Conservation (phyloP, 495 filamentous ascomycete species). For the Eremomyces bilateralis region DNA sequence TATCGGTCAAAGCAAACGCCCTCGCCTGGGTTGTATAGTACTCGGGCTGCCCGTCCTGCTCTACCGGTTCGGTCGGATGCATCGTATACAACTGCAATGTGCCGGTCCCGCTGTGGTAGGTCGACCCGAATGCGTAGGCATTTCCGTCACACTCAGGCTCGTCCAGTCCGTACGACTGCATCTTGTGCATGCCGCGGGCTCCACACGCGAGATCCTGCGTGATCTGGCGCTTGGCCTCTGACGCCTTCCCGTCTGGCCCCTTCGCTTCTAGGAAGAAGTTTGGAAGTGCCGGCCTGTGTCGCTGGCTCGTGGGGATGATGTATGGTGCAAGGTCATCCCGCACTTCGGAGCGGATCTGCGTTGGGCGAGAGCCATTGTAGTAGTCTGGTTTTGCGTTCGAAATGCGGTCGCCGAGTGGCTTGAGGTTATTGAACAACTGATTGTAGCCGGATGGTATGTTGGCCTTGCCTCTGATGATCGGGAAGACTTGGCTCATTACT, state of each 20-base stretch:
- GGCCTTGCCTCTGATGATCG: constrained; percentile 12
- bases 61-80: constrained; percentile 11
- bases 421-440: constrained; percentile 15
- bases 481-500: constrained; percentile 14
- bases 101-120: constrained; percentile 14
- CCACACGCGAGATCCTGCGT: constrained; percentile 22
- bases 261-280: constrained; percentile 22
- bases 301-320: constrained; percentile 19
- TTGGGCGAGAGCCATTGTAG: constrained; percentile 18
- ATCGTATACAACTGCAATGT: constrained; percentile 16
- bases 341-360: constrained; percentile 8
- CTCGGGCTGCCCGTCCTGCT: constrained; percentile 6
- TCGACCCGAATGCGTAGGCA: constrained; percentile 20
- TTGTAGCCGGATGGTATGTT: constrained; percentile 3
- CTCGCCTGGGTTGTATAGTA: constrained; percentile 21
- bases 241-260: constrained; percentile 11
- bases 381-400: constrained; percentile 15
- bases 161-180: constrained; percentile 20
- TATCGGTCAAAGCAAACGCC: constrained; percentile 11
- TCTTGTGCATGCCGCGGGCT: constrained; percentile 21
- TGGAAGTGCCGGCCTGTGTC: constrained; percentile 15
- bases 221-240: constrained; percentile 18
- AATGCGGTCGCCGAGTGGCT: constrained; percentile 11
- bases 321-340: constrained; percentile 8
- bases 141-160: constrained; percentile 21